These are phyloP conservation scores for Cornus suecica DNA, from an alignment of 148 eudicot species.

Conservation along the genomic window DNA sequence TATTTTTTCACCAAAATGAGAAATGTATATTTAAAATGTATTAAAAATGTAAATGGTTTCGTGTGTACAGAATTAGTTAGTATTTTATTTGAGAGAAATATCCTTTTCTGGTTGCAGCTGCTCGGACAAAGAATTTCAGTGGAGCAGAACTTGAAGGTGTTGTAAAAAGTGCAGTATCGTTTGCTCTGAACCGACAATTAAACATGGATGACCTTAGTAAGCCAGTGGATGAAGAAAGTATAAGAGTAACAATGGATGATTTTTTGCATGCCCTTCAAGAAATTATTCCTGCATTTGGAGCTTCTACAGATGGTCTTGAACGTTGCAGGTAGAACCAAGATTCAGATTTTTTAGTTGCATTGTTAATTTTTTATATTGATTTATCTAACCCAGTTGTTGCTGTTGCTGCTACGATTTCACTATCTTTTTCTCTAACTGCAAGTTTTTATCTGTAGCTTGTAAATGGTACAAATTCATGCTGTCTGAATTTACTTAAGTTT, in stretches of 20 bases:
- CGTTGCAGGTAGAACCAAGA: slow-evolving; percentile 67
- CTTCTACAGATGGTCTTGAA: slow-evolving; percentile 91
- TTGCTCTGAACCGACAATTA: slow-evolving; percentile 84
- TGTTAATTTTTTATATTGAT: neutral
- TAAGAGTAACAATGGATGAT: slow-evolving; percentile 95
- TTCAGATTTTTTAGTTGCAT: neutral
- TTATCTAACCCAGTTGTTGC: neutral
- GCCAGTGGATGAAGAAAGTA: slow-evolving; percentile 89
- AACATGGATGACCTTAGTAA: slow-evolving; percentile 93
- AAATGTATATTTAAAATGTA: neutral
- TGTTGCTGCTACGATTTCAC: neutral
- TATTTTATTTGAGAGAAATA: neutral
- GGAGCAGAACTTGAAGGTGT: slow-evolving; percentile 99
- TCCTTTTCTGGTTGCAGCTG: slow-evolving; percentile 48
- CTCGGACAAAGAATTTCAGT: slow-evolving; percentile 93
- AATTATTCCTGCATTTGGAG: slow-evolving; percentile 96
- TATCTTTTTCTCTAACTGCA: neutral
- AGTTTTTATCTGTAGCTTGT: neutral
- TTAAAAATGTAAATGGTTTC: neutral
- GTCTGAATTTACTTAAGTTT: neutral
- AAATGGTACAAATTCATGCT: neutral
- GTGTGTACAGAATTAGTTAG: neutral
- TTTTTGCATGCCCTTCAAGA: slow-evolving; percentile 77
- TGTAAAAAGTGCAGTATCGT: slow-evolving; percentile 98
- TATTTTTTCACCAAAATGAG: neutral